These are phyloP conservation scores for Corynascus novoguineensis DNA, from an alignment of 495 filamentous ascomycete species.

Conservation along the genomic window DNA sequence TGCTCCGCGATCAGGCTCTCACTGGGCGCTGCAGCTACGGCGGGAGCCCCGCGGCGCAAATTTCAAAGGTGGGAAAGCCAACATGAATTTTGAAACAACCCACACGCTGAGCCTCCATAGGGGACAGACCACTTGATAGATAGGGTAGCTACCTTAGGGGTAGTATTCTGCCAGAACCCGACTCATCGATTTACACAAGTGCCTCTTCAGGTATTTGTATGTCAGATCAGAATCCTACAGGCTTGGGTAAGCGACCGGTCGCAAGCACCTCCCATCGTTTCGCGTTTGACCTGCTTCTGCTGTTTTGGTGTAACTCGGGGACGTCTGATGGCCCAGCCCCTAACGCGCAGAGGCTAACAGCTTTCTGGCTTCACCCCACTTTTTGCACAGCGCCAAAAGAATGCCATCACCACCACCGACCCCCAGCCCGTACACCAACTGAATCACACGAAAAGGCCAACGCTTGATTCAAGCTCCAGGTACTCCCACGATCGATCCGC, in stretches of 20 bases:
- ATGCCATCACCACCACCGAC: conserved; percentile 16
- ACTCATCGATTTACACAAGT: not conserved
- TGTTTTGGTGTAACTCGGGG: conserved; percentile 5
- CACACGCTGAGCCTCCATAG: conserved; percentile 6
- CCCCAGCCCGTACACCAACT: not conserved
- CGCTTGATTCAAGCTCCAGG: not conserved
- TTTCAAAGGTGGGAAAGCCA: conserved; percentile 12
- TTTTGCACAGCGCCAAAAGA: conserved; percentile 12
- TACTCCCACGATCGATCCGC: not conserved
- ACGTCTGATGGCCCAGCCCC: conserved; percentile 1
- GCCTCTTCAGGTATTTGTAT: no score
- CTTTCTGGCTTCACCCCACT: conserved; percentile 17
- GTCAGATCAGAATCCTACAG: not conserved
- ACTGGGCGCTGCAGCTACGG: no score
- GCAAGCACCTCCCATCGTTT: conserved; percentile 4
- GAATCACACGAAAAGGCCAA: not conserved
- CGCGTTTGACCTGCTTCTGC: not conserved
- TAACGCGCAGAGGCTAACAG: conserved; percentile 8
- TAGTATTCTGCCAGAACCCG: conserved; percentile 1
- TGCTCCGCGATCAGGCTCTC: not conserved
- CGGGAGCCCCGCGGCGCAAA: conserved; percentile 18
- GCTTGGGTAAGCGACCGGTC: not conserved
- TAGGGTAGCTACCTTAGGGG: no score
- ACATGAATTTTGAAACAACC: conserved; percentile 26
- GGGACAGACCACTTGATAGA: not conserved